Evolutionary conservation across 1,284 basidiomycete genomes (phyloP).

Genomic region (Leccinum fallax): DNA sequence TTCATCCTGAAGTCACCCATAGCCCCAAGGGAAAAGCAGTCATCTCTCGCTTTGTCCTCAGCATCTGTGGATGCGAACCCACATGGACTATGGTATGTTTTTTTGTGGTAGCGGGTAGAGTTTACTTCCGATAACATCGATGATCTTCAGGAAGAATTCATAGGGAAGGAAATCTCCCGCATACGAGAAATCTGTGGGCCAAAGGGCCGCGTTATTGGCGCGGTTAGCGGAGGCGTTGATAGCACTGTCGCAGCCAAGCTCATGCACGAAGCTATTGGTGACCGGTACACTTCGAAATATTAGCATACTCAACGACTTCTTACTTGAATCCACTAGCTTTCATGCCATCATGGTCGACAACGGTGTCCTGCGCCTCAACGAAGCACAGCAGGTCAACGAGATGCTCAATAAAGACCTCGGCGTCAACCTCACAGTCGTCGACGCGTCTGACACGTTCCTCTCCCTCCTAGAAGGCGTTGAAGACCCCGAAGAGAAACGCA

Average conservation of each 20-base stretch:
- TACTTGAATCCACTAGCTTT: constrained; percentile 60
- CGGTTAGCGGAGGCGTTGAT: constrained; percentile 97
- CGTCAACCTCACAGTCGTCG: constrained; percentile 95
- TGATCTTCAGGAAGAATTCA: constrained; percentile 83
- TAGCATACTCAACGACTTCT: neutral
- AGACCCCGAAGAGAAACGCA: constrained; percentile 97
- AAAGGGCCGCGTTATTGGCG: constrained; percentile 95
- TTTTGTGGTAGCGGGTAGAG: constrained; percentile 2
- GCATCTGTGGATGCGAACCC: constrained; percentile 81
- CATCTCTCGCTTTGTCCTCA: constrained; percentile 85
- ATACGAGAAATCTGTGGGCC: constrained; percentile 96
- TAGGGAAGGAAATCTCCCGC: constrained; percentile 94
- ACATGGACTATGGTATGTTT: constrained; percentile 93
- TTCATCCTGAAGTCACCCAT: constrained; percentile 99
- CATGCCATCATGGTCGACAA: constrained; percentile 99
- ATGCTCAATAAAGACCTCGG: constrained; percentile 95
- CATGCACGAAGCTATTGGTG: constrained; percentile 99
- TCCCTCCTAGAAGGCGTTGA: constrained; percentile 87
- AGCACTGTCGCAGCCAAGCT: constrained; percentile 98
- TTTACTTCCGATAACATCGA: constrained; percentile 3
- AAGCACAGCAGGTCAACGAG: constrained; percentile 91
- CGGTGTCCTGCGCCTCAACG: constrained; percentile 92
- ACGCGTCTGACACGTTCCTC: constrained; percentile 94
- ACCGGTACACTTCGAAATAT: constrained; percentile 58
- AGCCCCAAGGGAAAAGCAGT: constrained; percentile 90